Conservation (phyloP, 352 stramenopile species). For the Phytophthora citricola region DNA sequence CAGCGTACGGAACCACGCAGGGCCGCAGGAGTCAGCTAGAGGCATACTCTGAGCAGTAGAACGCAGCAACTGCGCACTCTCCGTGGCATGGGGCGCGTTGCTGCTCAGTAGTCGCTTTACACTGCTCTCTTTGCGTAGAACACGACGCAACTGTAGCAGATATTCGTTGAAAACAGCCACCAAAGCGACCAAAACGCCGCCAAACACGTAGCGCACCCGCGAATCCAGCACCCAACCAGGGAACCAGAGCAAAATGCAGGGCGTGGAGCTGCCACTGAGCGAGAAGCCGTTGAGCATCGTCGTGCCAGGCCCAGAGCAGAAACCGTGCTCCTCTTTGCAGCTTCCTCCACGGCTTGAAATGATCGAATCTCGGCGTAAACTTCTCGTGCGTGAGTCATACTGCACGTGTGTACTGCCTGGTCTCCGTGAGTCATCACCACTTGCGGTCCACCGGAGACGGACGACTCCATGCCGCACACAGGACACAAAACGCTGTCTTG, state of each 20-base stretch:
- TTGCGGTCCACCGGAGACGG: constrained; percentile 46
- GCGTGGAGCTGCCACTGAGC: constrained; percentile 43
- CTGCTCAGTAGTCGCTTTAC: constrained; percentile 42
- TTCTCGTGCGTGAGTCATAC: constrained; percentile 70
- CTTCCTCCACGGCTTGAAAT: constrained; percentile 38
- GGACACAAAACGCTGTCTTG: constrained; percentile 52
- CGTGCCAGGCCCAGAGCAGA: constrained; percentile 68
- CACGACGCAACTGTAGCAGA: constrained; percentile 66
- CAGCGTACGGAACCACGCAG: constrained; percentile 62
- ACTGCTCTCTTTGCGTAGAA: constrained; percentile 72
- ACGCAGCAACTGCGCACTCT: constrained; percentile 55
- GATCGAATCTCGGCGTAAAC: constrained; percentile 59
- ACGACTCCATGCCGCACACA: constrained; percentile 77
- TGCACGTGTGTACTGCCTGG: constrained; percentile 74
- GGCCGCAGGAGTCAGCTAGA: constrained; percentile 44
- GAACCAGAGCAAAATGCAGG: constrained; percentile 80
- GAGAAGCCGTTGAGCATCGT: constrained; percentile 83
- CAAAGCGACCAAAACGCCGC: constrained; percentile 59
- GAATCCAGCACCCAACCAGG: constrained; percentile 74
- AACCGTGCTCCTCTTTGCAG: constrained; percentile 22
- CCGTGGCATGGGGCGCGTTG: constrained; percentile 23
- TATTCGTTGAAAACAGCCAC: constrained; percentile 80
- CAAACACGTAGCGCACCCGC: constrained; percentile 55
- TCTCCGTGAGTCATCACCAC: constrained; percentile 66
- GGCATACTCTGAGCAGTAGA: constrained; percentile 42